A percentile compares a stretch with the other conserved stretches of the same genome.
phyloP scores from a whole-genome alignment of 805 yeast genomes.

The Sugiyamaella lignohabitans region DNA sequence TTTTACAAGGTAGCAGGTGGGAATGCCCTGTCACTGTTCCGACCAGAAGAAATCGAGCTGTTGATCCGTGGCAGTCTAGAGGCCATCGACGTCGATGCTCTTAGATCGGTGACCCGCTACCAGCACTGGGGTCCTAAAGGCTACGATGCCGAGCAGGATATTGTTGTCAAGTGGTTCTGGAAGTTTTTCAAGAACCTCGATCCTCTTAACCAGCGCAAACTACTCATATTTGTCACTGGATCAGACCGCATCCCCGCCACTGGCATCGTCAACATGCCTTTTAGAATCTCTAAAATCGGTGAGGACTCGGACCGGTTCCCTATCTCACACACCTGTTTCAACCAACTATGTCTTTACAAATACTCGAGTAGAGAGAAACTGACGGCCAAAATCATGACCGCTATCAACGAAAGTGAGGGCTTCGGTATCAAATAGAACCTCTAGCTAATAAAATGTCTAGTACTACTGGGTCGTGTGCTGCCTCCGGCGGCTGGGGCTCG shows the following conservation, averaged over 20 bases:
- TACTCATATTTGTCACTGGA: constrained; percentile 78
- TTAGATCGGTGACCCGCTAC: constrained; percentile 70
- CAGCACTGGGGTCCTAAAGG: constrained; percentile 47
- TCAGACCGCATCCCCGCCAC: constrained; percentile 91
- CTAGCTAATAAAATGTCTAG: too few species aligned
- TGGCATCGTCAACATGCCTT: constrained; percentile 69
- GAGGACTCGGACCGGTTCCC: constrained; percentile 55
- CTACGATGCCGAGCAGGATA: constrained; percentile 35
- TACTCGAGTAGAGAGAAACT: constrained; percentile 54
- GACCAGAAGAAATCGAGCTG: constrained; percentile 74
- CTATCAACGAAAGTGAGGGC: constrained; percentile 76
- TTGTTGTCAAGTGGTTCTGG: constrained; percentile 80
- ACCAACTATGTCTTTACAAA: constrained; percentile 72
- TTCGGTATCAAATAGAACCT: constrained; percentile 76
- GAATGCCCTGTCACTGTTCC: constrained; percentile 69
- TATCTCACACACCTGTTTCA: constrained; percentile 89
- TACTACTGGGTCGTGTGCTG: too few species aligned
- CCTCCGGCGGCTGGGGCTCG: too few species aligned
- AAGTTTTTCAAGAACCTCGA: constrained; percentile 49
- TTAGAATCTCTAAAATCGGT: constrained; percentile 58
- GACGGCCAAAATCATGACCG: constrained; percentile 50
- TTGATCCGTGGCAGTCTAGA: constrained; percentile 73
- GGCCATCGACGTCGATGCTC: constrained; percentile 56
- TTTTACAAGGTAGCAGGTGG: constrained; percentile 74
- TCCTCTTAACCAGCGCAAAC: constrained; percentile 47